Conservation (phyloP, 192 early-diverging fungal genomes). For the Thamnidium elegans region DNA sequence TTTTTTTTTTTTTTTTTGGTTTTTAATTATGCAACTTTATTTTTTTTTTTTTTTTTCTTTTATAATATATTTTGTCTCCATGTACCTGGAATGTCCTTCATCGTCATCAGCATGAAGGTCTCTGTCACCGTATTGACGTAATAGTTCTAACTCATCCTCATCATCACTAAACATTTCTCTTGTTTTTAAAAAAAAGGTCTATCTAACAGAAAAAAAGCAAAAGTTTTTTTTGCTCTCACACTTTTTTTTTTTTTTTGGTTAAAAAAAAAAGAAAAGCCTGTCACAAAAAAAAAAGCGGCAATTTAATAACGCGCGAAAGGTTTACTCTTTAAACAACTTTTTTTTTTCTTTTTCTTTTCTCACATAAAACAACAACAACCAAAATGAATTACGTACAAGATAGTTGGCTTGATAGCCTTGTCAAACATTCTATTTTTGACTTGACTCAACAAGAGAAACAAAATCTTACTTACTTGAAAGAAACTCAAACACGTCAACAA, state of each 20-base stretch:
- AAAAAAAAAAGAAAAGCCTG: slow-evolving; percentile 3
- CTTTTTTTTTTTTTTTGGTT: neutral
- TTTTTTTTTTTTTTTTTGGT: neutral
- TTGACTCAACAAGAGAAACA: neutral
- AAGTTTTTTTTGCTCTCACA: neutral
- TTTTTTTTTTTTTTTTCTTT: no score
- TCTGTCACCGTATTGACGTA: neutral
- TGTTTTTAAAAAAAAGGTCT: no score
- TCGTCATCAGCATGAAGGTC: neutral
- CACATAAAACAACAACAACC: neutral
- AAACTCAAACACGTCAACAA: neutral
- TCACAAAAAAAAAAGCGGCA: slow-evolving; percentile 9
- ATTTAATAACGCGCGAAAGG: neutral
- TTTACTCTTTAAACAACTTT: neutral
- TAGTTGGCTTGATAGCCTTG: slow-evolving; percentile 18
- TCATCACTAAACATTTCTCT: neutral
- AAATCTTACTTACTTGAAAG: neutral
- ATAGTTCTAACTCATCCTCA: neutral
- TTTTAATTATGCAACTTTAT: no score
- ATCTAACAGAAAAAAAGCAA: no score
- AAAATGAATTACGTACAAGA: neutral
- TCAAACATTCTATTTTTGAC: slow-evolving; percentile 20
- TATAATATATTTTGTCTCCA: neutral
- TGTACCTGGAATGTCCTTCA: neutral
- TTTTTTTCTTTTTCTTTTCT: slow-evolving; percentile 8